Base-by-base conservation (phyloP, 1,284 basidiomycete species). In the Tilletia horrida region DNA sequence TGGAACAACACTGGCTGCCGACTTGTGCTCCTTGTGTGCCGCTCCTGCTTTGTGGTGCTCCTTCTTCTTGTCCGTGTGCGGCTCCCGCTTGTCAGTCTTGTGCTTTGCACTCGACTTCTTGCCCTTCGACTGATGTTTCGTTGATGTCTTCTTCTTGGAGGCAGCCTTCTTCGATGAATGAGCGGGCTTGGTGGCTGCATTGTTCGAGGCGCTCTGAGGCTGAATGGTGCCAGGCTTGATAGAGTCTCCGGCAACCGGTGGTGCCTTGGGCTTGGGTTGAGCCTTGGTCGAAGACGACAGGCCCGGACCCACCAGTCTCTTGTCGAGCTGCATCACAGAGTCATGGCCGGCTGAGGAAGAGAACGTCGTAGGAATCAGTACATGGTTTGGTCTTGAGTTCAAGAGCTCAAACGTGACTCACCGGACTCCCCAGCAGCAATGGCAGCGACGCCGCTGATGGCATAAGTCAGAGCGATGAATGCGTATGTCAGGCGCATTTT, bases 401-500 rank as follows among this genome's bases (percentile, higher is more conserved):
- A n/a, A n/a, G n/a, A n/a, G n/a, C n/a, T n/a, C n/a, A n/a, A n/a
- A n/a, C n/a, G n/a, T 13, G 2, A 27, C 50, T 52, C 50, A 52
- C 50, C 50, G 23, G 23, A 7, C 27, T 52, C 23, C 14, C n/a
- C n/a, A 25, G n/a, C 50, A 14, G 50, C 50, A 27, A 21, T 25
- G 50, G 50, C 50, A 27, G 27, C n/a, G 7, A 52, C 50, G 27
- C 50, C 50, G 50, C 23, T 52, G 50, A 48, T 48, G 11, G 47
- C 47, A 48, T 25, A 27, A 25, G 50, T 27, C 21, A 52, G 50
- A 25, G 50, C 50, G 23, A 52, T 27, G 50, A 52, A 52, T 13
- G 27, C 21, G 27, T 21, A 13, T 4, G 50, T 52, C 6, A 52
- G 21, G 14, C 50, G 50, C 50, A 52, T 48, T 2, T 48, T 48